Evolutionary conservation across 2,329 filamentous ascomycete species (phyloP).

Genomic region (Stagonosporopsis vannaccii): DNA sequence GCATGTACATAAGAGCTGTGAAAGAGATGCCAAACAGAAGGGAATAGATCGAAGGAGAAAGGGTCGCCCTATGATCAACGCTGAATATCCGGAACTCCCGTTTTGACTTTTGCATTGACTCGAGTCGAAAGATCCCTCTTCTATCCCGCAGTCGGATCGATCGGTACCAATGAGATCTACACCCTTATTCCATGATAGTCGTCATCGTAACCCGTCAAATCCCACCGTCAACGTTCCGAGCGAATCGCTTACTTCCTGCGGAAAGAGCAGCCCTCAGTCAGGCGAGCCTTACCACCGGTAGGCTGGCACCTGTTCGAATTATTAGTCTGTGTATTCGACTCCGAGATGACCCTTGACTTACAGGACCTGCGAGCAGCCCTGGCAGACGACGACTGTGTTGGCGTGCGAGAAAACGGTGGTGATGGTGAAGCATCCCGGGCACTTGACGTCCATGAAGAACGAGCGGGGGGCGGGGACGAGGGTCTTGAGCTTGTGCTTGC

Average conservation of each 20-base stretch:
- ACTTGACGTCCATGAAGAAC: slow-evolving; percentile 99
- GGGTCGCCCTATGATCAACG: slow-evolving; percentile 50
- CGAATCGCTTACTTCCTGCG: slow-evolving; percentile 89
- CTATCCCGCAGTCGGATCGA: slow-evolving; percentile 54
- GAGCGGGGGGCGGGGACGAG: slow-evolving; percentile 96
- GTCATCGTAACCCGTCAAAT: slow-evolving; percentile 48
- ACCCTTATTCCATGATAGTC: slow-evolving; percentile 48
- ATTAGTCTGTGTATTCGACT: slow-evolving; percentile 33
- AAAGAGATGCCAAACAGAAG: slow-evolving; percentile 50
- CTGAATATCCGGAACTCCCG: slow-evolving; percentile 56
- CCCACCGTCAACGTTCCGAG: slow-evolving; percentile 34
- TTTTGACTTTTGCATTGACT: slow-evolving; percentile 53
- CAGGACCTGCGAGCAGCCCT: slow-evolving; percentile 96
- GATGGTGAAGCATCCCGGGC: slow-evolving; percentile 99
- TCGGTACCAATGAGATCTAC: slow-evolving; percentile 52
- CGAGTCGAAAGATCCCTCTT: slow-evolving; percentile 54
- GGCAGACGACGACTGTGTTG: slow-evolving; percentile 99
- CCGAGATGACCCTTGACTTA: slow-evolving; percentile 33
- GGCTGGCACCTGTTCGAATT: slow-evolving; percentile 75
- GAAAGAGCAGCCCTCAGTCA: slow-evolving; percentile 99
- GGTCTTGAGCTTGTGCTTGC: slow-evolving; percentile 99
- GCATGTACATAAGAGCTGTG: slow-evolving; percentile 51
- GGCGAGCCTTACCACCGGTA: slow-evolving; percentile 97
- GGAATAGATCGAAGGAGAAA: slow-evolving; percentile 49
- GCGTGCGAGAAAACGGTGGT: slow-evolving; percentile 99